A percentile compares a stretch with the other conserved stretches of the same genome.
Conservation (phyloP, 2,329 filamentous ascomycete species). For the Periconia sp. region DNA sequence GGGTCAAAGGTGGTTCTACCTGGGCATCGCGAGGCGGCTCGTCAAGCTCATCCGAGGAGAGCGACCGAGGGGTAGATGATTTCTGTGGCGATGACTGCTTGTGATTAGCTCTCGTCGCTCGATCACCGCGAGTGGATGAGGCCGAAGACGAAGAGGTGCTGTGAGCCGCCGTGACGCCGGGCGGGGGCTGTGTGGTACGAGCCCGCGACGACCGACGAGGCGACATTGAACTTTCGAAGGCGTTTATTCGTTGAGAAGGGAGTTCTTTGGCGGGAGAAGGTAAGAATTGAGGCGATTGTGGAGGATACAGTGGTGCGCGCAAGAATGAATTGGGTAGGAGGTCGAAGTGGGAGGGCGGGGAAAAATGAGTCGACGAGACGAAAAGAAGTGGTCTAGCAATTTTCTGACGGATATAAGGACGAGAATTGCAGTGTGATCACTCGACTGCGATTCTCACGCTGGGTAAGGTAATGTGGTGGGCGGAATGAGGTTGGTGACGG, state of each 20-base stretch:
- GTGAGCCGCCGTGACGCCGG: constrained; percentile 67
- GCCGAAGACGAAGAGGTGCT: constrained; percentile 73
- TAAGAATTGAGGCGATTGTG: constrained; percentile 9
- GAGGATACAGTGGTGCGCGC: constrained; percentile 10
- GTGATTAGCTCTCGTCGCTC: constrained; percentile 69
- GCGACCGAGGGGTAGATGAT: constrained; percentile 71
- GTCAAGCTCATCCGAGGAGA: constrained; percentile 68
- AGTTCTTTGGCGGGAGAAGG: not conserved
- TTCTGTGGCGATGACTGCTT: constrained; percentile 75
- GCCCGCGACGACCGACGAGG: constrained; percentile 91
- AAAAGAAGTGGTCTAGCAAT: constrained; percentile 10
- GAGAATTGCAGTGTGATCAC: constrained; percentile 1
- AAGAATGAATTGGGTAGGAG: constrained; percentile 9
- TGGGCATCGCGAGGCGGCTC: constrained; percentile 55
- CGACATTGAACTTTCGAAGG: constrained; percentile 51
- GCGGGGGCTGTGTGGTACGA: constrained; percentile 70
- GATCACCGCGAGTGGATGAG: constrained; percentile 74
- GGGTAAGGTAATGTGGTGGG: constrained; percentile 18
- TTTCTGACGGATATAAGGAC: constrained; percentile 12
- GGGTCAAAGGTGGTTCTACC: constrained; percentile 70
- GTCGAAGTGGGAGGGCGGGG: constrained; percentile 13
- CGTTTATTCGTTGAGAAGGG: not conserved
- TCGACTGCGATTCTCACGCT: constrained; percentile 13
- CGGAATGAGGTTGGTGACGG: constrained; percentile 28
- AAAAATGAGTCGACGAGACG: constrained; percentile 10